Percentiles rank a stretch among this genome's conserved stretches.
Conservation (phyloP, 1,284 basidiomycete genomes). For the Cryptococcus sp. region DNA sequence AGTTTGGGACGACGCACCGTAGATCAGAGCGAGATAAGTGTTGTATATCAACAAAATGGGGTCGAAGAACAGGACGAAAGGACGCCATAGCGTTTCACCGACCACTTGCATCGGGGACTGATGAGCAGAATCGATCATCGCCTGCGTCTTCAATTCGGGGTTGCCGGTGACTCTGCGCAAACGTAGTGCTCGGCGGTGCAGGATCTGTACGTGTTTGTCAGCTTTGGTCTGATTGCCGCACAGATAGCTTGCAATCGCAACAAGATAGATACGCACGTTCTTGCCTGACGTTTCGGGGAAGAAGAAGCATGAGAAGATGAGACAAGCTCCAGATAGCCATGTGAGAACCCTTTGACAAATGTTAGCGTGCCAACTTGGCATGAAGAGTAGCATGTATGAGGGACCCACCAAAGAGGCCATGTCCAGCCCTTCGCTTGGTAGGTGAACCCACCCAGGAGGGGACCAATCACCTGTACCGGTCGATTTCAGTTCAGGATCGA, state of each 20-base stretch:
- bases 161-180: slow-evolving; percentile 52
- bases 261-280: slow-evolving; percentile 1
- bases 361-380: not conserved
- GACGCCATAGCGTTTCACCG: slow-evolving; percentile 30
- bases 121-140: slow-evolving; percentile 30
- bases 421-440: slow-evolving; percentile 37
- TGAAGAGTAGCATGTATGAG: not conserved
- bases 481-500: not conserved
- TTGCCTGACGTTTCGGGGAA: slow-evolving; percentile 35
- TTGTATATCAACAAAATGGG: slow-evolving; percentile 42
- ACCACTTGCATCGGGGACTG: slow-evolving; percentile 22
- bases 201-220: slow-evolving; percentile 28
- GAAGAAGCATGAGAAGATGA: slow-evolving; percentile 30
- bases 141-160: slow-evolving; percentile 34
- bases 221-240: too few species aligned
- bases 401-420: slow-evolving; percentile 44
- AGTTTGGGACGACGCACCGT: slow-evolving; percentile 9
- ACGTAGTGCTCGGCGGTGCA: slow-evolving; percentile 46
- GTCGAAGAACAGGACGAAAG: slow-evolving; percentile 40
- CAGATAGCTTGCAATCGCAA: not conserved
- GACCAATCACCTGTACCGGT: slow-evolving; percentile 7
- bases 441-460: slow-evolving; percentile 20
- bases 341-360: slow-evolving; percentile 15
- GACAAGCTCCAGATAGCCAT: slow-evolving; percentile 44
- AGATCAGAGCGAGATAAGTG: slow-evolving; percentile 32